Evolutionary conservation across 2,329 filamentous ascomycete species (phyloP).

Genomic region (Talaromyces sp.): DNA sequence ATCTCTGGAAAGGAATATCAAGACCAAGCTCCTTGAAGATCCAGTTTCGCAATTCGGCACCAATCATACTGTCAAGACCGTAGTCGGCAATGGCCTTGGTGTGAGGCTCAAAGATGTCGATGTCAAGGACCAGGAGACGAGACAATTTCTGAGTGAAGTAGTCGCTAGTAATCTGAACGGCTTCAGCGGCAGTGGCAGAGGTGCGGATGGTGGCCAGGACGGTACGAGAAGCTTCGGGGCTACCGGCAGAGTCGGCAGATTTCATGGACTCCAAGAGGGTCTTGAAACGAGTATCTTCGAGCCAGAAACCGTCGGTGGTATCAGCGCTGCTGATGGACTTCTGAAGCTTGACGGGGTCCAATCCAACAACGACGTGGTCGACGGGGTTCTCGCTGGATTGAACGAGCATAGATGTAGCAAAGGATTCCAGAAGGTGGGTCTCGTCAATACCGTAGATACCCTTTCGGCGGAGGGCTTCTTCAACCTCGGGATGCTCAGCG

Average conservation of each 20-base stretch:
- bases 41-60: constrained; percentile 22
- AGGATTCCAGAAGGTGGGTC: not conserved
- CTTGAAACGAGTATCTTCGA: constrained; percentile 5
- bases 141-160: not conserved
- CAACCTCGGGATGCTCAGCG: constrained; percentile 18
- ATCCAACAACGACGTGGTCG: constrained; percentile 1
- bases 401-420: not conserved
- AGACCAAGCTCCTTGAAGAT: constrained; percentile 18
- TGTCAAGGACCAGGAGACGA: not conserved
- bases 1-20: constrained; percentile 19
- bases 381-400: not conserved
- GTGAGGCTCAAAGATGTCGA: not conserved
- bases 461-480: not conserved
- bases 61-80: constrained; percentile 25
- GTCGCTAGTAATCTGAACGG: not conserved
- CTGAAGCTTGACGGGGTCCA: constrained; percentile 1
- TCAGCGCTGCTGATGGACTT: not conserved
- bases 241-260: not conserved
- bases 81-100: constrained; percentile 10
- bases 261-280: not conserved
- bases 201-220: not conserved
- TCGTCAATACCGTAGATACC: constrained; percentile 10
- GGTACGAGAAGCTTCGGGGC: not conserved
- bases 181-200: not conserved
- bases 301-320: constrained; percentile 5